Evolutionary conservation across 2,329 filamentous ascomycete genomes (phyloP), one percentile per base, ranked within the genome.

Genomic region (Diplodia seriata): DNA sequence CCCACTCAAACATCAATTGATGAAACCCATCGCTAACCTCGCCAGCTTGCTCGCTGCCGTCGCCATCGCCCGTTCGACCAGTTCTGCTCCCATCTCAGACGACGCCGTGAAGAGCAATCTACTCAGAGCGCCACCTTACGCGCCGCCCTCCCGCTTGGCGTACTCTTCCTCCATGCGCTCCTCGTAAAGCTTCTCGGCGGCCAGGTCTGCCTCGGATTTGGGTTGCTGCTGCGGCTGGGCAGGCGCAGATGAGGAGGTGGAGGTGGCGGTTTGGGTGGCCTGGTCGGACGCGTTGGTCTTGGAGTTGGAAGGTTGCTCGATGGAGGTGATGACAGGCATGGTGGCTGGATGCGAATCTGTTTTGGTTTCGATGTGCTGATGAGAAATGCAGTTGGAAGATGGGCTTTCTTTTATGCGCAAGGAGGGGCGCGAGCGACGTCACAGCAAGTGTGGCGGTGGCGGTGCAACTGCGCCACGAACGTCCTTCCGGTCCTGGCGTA

Each of bases 91-190:
- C 23, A 26, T 26, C 23, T 2, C 23, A 26, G 23, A 26, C 23
- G 23, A 3, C 23, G 23, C 23, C 23, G 23, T 26, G 23, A 26
- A 26, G 23, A 26, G 23, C 23, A 26, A 26, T 26, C 23, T 26
- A 26, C 23, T 26, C 23, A 26, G 23, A 26, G 23, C 23, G 3
- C 14, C 51, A 2, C n/a, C 3, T 33, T 59, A 72, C 15, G 71
- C 71, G 33, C 71, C 71, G 50, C 71, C 71, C 61, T 72, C 71
- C 23, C 71, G 62, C 68, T 72, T 72, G 26, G 71, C 71, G 55
- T 72, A 72, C 64, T 72, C 71, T 47, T 71, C 71, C 53, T 72
- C 71, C 50, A 72, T 72, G n/a, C 69, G 65, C 68, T 72, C 71
- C 33, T 72, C 70, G 54, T 72, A 72, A 11, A 70, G 49, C 64